Conservation (phyloP, 345 rosid species). For the Bruguiera parviflora region DNA sequence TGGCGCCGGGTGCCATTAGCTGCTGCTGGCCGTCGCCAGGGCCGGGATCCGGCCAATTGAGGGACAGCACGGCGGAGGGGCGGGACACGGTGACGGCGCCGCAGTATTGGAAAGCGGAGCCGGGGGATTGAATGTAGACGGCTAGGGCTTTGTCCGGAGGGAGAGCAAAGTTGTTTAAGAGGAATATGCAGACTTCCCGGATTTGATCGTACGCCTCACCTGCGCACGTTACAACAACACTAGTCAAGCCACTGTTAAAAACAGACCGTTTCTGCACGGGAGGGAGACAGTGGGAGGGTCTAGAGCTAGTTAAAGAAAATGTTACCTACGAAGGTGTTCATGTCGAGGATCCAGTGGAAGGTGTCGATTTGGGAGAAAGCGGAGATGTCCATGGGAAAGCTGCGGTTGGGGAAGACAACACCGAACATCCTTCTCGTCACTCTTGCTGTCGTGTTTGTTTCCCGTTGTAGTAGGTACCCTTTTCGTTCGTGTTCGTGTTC, state of each 20-base stretch:
- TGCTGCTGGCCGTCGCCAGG: constrained; percentile 54
- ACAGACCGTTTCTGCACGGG: too few relatives aligned
- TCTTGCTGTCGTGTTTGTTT: not conserved
- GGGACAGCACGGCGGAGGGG: constrained; percentile 82
- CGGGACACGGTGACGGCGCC: constrained; percentile 79
- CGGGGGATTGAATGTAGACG: constrained; percentile 86
- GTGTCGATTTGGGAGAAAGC: constrained; percentile 86
- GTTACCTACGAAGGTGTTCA: constrained; percentile 89
- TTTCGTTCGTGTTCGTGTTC: not conserved
- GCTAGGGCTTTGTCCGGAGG: constrained; percentile 94
- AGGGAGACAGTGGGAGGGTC: not conserved
- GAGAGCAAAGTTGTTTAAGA: constrained; percentile 67
- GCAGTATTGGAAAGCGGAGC: constrained; percentile 72
- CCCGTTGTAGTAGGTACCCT: too few relatives aligned
- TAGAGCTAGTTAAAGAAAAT: too few relatives aligned
- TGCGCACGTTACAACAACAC: constrained; percentile 16
- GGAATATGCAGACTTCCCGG: constrained; percentile 79
- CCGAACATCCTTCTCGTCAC: constrained; percentile 58
- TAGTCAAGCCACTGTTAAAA: too few relatives aligned
- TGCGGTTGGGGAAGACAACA: constrained; percentile 89
- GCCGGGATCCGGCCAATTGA: constrained; percentile 86
- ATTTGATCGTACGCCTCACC: constrained; percentile 86
- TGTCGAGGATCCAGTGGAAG: constrained; percentile 93
- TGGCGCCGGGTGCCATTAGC: constrained; percentile 56
- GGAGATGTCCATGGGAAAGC: constrained; percentile 93